A percentile compares a stretch with the other conserved stretches of the same genome.
phyloP scores from a whole-genome alignment of 768 basidiomycete genomes.

The Hygrophoropsis aurantiaca region DNA sequence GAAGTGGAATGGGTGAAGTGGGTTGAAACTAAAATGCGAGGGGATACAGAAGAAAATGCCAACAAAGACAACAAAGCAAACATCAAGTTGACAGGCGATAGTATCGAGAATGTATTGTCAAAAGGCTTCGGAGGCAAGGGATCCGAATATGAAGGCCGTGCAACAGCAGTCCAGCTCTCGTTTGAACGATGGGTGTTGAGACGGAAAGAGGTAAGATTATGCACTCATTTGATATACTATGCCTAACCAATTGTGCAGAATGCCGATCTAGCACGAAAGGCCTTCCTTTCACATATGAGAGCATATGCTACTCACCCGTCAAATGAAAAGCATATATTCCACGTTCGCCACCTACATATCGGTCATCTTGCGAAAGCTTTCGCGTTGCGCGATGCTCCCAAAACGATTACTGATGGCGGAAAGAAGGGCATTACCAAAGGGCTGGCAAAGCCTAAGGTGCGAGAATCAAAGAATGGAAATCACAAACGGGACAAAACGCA shows the following conservation, averaged over 20 bases:
- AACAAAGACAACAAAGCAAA: slow-evolving; percentile 33
- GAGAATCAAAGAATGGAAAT: slow-evolving; percentile 5
- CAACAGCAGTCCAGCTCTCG: slow-evolving; percentile 92
- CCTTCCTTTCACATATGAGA: slow-evolving; percentile 89
- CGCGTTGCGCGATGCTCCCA: slow-evolving; percentile 83
- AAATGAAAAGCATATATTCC: slow-evolving; percentile 95
- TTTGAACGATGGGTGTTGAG: slow-evolving; percentile 92
- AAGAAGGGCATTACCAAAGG: slow-evolving; percentile 15
- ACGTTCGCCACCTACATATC: slow-evolving; percentile 89
- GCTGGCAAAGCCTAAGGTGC: not conserved
- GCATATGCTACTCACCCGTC: slow-evolving; percentile 97
- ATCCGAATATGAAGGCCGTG: slow-evolving; percentile 80
- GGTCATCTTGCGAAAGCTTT: slow-evolving; percentile 95
- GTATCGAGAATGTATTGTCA: slow-evolving; percentile 69
- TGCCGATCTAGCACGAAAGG: slow-evolving; percentile 72
- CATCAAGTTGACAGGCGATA: slow-evolving; percentile 55
- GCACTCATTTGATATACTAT: slow-evolving; percentile 3
- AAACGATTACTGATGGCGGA: slow-evolving; percentile 26
- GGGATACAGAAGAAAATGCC: slow-evolving; percentile 32
- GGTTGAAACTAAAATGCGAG: slow-evolving; percentile 82
- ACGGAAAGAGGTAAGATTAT: slow-evolving; percentile 57
- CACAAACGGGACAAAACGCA: slow-evolving; percentile 17
- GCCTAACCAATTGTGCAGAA: slow-evolving; percentile 50
- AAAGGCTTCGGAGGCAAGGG: slow-evolving; percentile 86
- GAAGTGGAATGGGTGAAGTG: slow-evolving; percentile 90